Base-by-base conservation (phyloP, 2,329 filamentous ascomycete genomes). In the Fusarium praegraminearum region DNA sequence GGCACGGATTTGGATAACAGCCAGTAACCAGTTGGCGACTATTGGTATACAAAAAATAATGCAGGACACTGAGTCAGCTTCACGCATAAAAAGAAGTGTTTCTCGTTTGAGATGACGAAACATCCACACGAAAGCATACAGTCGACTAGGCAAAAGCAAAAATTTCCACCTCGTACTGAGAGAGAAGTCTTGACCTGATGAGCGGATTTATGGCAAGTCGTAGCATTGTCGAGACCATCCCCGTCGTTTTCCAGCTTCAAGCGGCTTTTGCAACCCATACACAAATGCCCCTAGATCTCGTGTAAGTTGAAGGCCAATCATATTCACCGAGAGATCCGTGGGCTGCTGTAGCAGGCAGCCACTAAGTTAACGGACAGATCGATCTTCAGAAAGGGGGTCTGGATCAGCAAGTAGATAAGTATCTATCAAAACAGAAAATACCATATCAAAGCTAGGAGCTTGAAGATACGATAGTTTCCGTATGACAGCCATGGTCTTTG, bases 271-370 rank as follows among this genome's bases (percentile, higher is more conserved):
- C 62, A 65, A 58, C 62, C 54, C 41, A 33, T 43, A 60, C 61
- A 28, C 40, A 47, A 45, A 50, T 49, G 53, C 45, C 32, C 41
- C 50, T 63, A 57, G 50, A 63, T 70, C 67, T 57, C 47, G 54
- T 62, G 67, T 57, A 46, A 64, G 67, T 57, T 59, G n/a, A 40
- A 67, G 43, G 22, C 67, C 67, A 71, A 71, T 71, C 54, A 61
- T 22, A 56, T 58, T 26, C 20, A 50, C 18, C 46, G 38, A 58
- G 54, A 71, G 50, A 57, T 53, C 28, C 33, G 28, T 57, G 46
- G 46, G 50, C 46, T 70, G 45, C 54, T 70, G 58, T 55, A 55
- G 62, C 46, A 46, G 63, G 28, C 67, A 70, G 58, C 67, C 67
- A 71, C 67, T 44, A 44, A 44, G 41, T n/a, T 28, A 68, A 65